Evolutionary conservation across 2,329 filamentous ascomycete species (phyloP).

Genomic region (Coniochaeta sp.): DNA sequence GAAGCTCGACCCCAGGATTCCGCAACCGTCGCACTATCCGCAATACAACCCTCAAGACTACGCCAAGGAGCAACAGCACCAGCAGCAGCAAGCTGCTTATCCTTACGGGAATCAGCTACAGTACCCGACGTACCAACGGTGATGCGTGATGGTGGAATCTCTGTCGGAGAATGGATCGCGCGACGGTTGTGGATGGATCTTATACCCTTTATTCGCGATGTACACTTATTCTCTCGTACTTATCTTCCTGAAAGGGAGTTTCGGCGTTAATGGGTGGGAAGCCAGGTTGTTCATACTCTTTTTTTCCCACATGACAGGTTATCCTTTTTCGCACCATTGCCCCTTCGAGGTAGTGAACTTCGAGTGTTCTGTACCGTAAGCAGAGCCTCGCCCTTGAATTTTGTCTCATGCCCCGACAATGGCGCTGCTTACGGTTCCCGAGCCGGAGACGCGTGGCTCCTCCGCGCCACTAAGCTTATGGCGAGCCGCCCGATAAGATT

Average conservation of each 20-base stretch:
- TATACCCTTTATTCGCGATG: background rate
- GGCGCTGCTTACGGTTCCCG: background rate
- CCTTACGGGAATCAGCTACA: background rate
- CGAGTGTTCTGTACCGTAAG: background rate
- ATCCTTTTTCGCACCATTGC: background rate
- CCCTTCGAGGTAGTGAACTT: background rate
- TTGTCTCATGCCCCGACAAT: background rate
- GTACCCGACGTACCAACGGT: background rate
- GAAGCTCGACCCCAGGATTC: conserved; percentile 14
- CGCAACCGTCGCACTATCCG: conserved; percentile 11
- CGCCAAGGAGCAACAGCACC: conserved; percentile 6
- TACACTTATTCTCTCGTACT: background rate
- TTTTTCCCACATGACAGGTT: too few relatives aligned
- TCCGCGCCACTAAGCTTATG: background rate
- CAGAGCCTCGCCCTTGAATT: background rate
- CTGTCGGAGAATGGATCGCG: background rate
- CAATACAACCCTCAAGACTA: conserved; percentile 34
- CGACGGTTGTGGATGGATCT: background rate
- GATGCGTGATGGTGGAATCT: background rate
- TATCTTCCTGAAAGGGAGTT: background rate
- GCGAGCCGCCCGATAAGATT: background rate
- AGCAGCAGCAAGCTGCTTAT: background rate
- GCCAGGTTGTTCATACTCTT: background rate
- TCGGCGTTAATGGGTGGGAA: background rate
- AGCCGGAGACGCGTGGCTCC: background rate